Evolutionary conservation across 768 basidiomycete species (phyloP).

Genomic region (Strobilomyces confusus): DNA sequence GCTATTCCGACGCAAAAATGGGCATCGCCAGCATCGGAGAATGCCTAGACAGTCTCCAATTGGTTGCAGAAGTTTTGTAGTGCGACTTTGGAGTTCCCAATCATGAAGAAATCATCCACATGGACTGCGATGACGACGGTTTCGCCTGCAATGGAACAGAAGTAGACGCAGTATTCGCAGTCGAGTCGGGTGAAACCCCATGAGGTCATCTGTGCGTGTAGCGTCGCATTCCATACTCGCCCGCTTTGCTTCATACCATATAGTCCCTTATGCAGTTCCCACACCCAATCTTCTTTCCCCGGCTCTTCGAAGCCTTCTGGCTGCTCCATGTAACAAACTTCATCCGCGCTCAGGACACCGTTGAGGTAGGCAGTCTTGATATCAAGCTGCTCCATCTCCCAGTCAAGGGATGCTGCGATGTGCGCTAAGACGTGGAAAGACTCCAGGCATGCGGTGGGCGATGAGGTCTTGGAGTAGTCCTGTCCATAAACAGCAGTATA

Average conservation of each 20-base stretch:
- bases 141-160: too few species aligned
- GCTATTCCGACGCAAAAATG: too few species aligned
- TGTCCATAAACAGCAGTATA: not conserved
- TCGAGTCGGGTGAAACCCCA: constrained; percentile 24
- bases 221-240: constrained; percentile 32
- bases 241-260: too few species aligned
- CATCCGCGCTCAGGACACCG: not conserved
- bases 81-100: not conserved
- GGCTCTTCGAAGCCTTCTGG: not conserved
- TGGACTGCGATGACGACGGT: not conserved
- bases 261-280: too few species aligned
- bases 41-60: too few species aligned
- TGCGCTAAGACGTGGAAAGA: not conserved
- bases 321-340: not conserved
- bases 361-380: too few species aligned
- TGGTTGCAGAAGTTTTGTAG: too few species aligned
- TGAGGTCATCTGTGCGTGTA: constrained; percentile 25
- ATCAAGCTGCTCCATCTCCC: not conserved
- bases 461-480: not conserved
- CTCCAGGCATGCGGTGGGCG: not conserved
- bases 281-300: not conserved
- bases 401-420: not conserved
- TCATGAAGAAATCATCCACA: not conserved
- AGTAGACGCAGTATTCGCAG: constrained; percentile 26
- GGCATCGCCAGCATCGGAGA: too few species aligned